Evolutionary conservation across 2,329 filamentous ascomycete genomes (phyloP), one percentile per base, ranked within the genome.

Genomic region (Leptographium wingfieldii): DNA sequence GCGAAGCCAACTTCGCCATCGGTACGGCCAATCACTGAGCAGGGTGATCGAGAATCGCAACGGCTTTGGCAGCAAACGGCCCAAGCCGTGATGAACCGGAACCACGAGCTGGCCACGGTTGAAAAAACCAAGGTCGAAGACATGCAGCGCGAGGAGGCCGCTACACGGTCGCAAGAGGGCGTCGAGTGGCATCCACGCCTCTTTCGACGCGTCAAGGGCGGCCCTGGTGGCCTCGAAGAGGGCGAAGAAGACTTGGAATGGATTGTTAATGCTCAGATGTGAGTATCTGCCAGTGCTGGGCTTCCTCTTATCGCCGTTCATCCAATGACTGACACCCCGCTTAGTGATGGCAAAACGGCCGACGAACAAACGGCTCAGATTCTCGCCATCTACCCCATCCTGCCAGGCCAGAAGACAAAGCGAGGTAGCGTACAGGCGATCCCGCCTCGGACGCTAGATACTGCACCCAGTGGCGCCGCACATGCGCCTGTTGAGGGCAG

Each of bases 121-220:
- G 92, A 96, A 69, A 99, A 99, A 76, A 92, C 89, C n/a, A 88
- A 87, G 70, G 90, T 99, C 61, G 94, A 99, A 71, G 92, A 97
- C 67, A 85, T 82, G 68, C 94, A 99, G 73, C 82, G 94, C 68
- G 86, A 92, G 64, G 92, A 96, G 69, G 91, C 94, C 2, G 87
- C 91, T 22, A 83, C 83, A 68, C 81, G 94, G 67, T 82, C 82
- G 38, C 86, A 91, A 55, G 85, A 92, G 12, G 87, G 87, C 14
- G 76, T 91, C 9, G 90, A 95, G 64, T 99, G 94, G 94, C 83
- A 85, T 40, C 92, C 94, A 0, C 84, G 85, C 64, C 80, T 97
- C 14, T 99, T 99, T 78, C 82, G 91, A 62, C 75, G 76, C 55
- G 87, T 95, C 12, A 80, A 82, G 53, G 84, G 85, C 29, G 88